A percentile compares a stretch with the other conserved stretches of the same genome.
phyloP scores from a whole-genome alignment of 2,329 filamentous ascomycete genomes.

The Cercospora berteroae region DNA sequence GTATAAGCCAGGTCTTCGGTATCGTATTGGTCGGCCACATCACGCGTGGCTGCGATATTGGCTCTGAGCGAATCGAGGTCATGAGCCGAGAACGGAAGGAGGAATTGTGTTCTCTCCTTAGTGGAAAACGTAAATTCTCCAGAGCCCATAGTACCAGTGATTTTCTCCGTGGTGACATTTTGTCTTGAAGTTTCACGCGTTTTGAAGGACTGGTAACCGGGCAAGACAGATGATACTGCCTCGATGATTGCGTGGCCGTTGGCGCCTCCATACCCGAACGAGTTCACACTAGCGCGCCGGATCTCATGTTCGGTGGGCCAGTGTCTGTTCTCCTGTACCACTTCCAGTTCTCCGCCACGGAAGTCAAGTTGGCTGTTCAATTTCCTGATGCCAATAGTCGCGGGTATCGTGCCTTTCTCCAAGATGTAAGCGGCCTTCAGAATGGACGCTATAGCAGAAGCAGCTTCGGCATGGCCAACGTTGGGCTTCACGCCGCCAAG shows the following conservation, averaged over 20 bases:
- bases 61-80: slow-evolving; percentile 27
- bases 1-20: neutral
- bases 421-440: slow-evolving; percentile 24
- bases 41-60: neutral
- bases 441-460: slow-evolving; percentile 12
- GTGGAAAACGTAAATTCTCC: neutral
- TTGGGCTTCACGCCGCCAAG: slow-evolving; percentile 31
- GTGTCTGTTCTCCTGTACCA: slow-evolving; percentile 24
- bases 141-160: slow-evolving; percentile 7
- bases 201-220: neutral
- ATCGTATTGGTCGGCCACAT: neutral
- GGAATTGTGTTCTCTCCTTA: neutral
- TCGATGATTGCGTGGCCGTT: slow-evolving; percentile 18
- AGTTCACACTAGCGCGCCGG: slow-evolving; percentile 20
- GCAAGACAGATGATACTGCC: neutral
- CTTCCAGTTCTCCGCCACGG: slow-evolving; percentile 8
- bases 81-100: neutral
- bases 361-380: slow-evolving; percentile 24
- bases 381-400: slow-evolving; percentile 25
- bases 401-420: slow-evolving; percentile 30
- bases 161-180: slow-evolving; percentile 11
- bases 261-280: slow-evolving; percentile 29
- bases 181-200: neutral
- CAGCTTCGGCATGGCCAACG: slow-evolving; percentile 18
- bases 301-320: slow-evolving; percentile 27